These are phyloP conservation scores for Sclerotiophoma versabilis DNA, from an alignment of 2,329 filamentous ascomycete species.

Conservation along the genomic window DNA sequence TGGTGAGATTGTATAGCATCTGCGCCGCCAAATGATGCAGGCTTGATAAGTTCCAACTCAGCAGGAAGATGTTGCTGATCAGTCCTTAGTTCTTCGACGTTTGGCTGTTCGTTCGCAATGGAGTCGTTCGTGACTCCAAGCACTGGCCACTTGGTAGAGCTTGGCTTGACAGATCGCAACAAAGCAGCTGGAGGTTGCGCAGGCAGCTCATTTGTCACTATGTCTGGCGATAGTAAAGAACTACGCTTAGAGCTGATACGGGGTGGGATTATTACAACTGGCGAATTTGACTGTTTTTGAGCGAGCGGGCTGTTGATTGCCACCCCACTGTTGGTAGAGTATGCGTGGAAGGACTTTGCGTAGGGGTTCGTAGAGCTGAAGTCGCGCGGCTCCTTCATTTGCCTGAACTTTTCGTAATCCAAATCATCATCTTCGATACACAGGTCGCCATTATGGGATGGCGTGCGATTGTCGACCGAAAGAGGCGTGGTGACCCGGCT, in stretches of 20 bases:
- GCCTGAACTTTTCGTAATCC: background rate
- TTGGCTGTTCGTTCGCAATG: background rate
- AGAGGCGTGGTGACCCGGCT: background rate
- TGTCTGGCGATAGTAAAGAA: constrained; percentile 16
- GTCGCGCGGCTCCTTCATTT: background rate
- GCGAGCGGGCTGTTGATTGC: constrained; percentile 16
- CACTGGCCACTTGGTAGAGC: constrained; percentile 24
- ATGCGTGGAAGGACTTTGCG: constrained; percentile 18
- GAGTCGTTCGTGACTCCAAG: background rate
- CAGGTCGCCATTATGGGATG: background rate
- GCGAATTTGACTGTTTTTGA: constrained; percentile 1
- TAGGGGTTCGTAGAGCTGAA: constrained; percentile 11
- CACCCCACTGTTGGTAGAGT: constrained; percentile 14
- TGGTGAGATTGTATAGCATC: background rate
- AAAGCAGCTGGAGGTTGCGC: background rate
- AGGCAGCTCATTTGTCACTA: background rate
- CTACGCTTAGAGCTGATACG: constrained; percentile 27
- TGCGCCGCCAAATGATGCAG: background rate
- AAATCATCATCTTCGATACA: background rate
- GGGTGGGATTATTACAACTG: constrained; percentile 13
- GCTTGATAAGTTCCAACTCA: background rate
- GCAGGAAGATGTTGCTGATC: background rate
- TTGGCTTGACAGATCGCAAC: constrained; percentile 1
- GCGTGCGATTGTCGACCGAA: background rate
- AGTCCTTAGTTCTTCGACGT: background rate